Conservation (phyloP, 1,284 basidiomycete species). For the Trametes sp. region DNA sequence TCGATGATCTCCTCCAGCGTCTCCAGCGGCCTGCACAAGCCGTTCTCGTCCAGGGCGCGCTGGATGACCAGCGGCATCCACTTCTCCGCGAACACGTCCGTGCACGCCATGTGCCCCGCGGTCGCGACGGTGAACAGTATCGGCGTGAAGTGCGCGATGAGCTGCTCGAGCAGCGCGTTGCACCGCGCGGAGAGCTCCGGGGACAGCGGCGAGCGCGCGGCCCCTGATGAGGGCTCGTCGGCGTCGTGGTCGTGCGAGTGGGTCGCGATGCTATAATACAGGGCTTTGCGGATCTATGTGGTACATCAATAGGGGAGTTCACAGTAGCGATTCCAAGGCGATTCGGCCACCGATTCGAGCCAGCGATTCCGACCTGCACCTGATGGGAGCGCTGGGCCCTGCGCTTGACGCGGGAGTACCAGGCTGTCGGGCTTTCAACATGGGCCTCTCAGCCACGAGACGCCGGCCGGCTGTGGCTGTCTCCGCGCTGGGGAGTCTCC, state of each 20-base stretch:
- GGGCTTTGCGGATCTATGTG: slow-evolving; percentile 67
- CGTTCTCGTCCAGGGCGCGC: slow-evolving; percentile 68
- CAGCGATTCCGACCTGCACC: too few species aligned
- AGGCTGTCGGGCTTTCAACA: too few species aligned
- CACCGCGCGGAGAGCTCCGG: slow-evolving; percentile 37
- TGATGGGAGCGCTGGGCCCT: too few species aligned
- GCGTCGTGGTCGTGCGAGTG: slow-evolving; percentile 54
- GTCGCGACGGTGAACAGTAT: slow-evolving; percentile 73
- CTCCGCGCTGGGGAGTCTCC: too few species aligned
- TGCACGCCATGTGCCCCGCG: slow-evolving; percentile 74
- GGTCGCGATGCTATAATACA: slow-evolving; percentile 67
- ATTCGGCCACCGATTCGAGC: too few species aligned
- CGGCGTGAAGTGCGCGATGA: slow-evolving; percentile 74
- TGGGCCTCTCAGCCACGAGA: too few species aligned
- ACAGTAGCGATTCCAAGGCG: too few species aligned
- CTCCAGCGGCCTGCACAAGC: slow-evolving; percentile 65
- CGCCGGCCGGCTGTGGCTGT: too few species aligned
- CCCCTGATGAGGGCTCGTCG: background rate
- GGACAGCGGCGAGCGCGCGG: slow-evolving; percentile 33
- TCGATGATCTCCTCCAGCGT: slow-evolving; percentile 64
- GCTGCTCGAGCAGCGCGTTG: slow-evolving; percentile 39
- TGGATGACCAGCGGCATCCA: slow-evolving; percentile 75
- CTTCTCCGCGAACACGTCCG: slow-evolving; percentile 68
- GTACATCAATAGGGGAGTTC: too few species aligned
- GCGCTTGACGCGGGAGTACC: too few species aligned